phyloP scores from a whole-genome alignment of 495 filamentous ascomycete species.

The Pseudevernia furfuracea region DNA sequence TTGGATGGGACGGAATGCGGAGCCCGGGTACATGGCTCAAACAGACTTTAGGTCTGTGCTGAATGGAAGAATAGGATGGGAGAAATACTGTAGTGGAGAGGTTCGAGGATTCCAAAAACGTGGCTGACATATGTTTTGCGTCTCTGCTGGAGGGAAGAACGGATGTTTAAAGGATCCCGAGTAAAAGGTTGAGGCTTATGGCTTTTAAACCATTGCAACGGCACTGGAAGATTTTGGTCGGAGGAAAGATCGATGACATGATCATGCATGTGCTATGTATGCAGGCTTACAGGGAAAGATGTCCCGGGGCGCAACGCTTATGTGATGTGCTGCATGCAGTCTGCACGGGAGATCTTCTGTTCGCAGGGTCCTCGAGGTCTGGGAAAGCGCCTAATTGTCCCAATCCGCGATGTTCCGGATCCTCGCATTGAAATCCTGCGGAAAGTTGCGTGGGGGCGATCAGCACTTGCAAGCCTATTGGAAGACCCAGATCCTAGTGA shows the following conservation, averaged over 20 bases:
- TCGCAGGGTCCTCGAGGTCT: not conserved
- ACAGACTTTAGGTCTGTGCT: not conserved
- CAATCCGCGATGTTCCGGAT: not conserved
- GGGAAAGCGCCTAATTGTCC: not conserved
- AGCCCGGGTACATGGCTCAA: not conserved
- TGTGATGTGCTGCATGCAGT: conserved; percentile 1
- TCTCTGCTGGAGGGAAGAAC: not conserved
- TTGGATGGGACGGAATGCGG: too few relatives aligned
- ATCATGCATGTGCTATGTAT: not conserved
- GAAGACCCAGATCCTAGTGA: not conserved
- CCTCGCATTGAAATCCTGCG: not conserved
- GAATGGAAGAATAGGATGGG: too few relatives aligned
- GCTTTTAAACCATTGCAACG: not conserved
- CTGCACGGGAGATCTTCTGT: conserved; percentile 1
- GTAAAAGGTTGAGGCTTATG: not conserved
- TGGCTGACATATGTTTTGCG: not conserved
- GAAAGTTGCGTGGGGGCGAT: not conserved
- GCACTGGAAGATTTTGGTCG: not conserved
- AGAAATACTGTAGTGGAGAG: too few relatives aligned
- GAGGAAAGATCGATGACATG: not conserved
- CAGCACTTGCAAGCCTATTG: not conserved
- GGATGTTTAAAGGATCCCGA: not conserved
- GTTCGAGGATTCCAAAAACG: not conserved
- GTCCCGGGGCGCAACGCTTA: not conserved
- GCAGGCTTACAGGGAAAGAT: not conserved